Percentiles rank a stretch among this genome's conserved stretches.
These are phyloP conservation scores for Pestalotiopsis sp. DNA, from an alignment of 2,329 filamentous ascomycete species.

Conservation along the genomic window DNA sequence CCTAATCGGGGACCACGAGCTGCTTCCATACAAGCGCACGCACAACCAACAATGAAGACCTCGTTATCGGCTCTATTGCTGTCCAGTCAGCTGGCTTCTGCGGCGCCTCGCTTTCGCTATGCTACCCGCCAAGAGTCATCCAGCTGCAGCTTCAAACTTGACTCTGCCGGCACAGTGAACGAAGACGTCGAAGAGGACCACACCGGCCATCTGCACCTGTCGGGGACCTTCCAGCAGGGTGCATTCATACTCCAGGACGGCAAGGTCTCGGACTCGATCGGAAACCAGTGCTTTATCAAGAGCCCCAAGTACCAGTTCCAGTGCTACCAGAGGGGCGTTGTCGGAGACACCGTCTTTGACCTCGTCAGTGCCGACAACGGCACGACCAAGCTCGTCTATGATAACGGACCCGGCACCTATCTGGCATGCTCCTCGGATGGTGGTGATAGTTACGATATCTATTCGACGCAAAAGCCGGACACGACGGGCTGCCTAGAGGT, in stretches of 20 bases:
- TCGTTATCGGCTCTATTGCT: neutral
- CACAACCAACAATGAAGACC: neutral
- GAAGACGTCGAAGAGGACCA: conserved; percentile 25
- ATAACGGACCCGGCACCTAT: conserved; percentile 21
- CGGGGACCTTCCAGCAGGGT: conserved; percentile 26
- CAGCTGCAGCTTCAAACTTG: conserved; percentile 28
- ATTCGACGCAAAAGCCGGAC: conserved; percentile 21
- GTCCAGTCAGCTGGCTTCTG: neutral
- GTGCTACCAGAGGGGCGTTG: conserved; percentile 22
- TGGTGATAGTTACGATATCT: conserved; percentile 24
- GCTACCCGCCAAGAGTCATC: neutral
- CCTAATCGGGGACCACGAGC: too few species aligned
- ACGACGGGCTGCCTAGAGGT: conserved; percentile 22
- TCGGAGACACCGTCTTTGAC: conserved; percentile 25
- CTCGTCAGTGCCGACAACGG: conserved; percentile 17
- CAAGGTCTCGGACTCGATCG: conserved; percentile 24
- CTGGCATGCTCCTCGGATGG: conserved; percentile 25
- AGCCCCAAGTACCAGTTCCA: conserved; percentile 24
- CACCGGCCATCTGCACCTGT: conserved; percentile 24
- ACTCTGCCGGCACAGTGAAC: conserved; percentile 23
- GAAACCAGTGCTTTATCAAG: conserved; percentile 29
- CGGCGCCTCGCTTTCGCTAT: neutral
- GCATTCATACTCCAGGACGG: conserved; percentile 26
- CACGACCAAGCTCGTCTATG: conserved; percentile 25
- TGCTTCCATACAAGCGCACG: neutral